phyloP scores from a whole-genome alignment of 192 early-diverging fungal species.

The Thoreauomyces humboldtii region DNA sequence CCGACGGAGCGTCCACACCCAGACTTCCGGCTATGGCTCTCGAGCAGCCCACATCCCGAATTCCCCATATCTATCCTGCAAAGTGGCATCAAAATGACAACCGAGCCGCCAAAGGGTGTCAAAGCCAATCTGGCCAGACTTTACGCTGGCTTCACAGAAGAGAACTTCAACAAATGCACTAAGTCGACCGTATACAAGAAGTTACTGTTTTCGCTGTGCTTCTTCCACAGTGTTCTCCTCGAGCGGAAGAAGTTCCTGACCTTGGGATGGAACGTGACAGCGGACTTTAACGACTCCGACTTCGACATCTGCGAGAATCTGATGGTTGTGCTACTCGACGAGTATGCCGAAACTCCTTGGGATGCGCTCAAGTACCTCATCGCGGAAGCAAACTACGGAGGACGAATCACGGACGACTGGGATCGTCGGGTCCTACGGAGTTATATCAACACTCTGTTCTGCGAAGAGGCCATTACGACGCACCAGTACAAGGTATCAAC shows the following conservation, averaged over 20 bases:
- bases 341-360: conserved; percentile 59
- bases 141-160: conserved; percentile 48
- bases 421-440: conserved; percentile 55
- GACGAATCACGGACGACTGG: conserved; percentile 63
- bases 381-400: conserved; percentile 65
- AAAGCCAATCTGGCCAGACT: conserved; percentile 55
- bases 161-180: conserved; percentile 42
- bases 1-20: conserved; percentile 54
- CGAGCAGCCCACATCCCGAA: conserved; percentile 59
- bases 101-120: conserved; percentile 61
- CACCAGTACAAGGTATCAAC: conserved; percentile 50
- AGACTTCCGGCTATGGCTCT: conserved; percentile 60
- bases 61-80: conserved; percentile 68
- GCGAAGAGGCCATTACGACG: conserved; percentile 52
- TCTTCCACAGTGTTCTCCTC: conserved; percentile 58
- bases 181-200: conserved; percentile 53
- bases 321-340: conserved; percentile 54
- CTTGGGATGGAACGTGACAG: conserved; percentile 61
- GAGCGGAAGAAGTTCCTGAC: conserved; percentile 65
- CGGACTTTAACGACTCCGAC: conserved; percentile 65
- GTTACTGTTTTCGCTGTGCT: conserved; percentile 54
- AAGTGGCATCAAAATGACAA: conserved; percentile 59
- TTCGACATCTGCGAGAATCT: conserved; percentile 64
- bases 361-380: conserved; percentile 65
- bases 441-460: conserved; percentile 58